These are phyloP conservation scores for Paxillus involutus DNA, from an alignment of 768 basidiomycete genomes.

Conservation along the genomic window DNA sequence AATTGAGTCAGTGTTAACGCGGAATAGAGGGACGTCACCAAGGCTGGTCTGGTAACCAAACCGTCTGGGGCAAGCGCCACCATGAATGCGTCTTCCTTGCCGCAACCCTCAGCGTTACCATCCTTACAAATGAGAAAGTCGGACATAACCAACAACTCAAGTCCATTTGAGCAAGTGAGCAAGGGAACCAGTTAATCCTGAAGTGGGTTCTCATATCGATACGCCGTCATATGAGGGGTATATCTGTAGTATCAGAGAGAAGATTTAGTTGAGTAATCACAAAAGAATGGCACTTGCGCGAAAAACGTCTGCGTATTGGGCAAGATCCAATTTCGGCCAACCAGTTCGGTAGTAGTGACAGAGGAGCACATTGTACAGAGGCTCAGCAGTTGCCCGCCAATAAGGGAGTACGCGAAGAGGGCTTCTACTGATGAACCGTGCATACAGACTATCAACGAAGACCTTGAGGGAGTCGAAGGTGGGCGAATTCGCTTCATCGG, in stretches of 20 bases:
- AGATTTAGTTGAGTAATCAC: background rate
- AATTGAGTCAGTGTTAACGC: slow-evolving; percentile 60
- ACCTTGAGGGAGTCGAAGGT: slow-evolving; percentile 20
- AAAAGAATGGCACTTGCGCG: slow-evolving; percentile 48
- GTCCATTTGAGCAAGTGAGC: slow-evolving; percentile 54
- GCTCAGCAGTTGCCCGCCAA: too few relatives aligned
- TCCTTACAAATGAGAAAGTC: too few relatives aligned
- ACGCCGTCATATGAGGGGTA: slow-evolving; percentile 79
- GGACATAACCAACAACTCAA: slow-evolving; percentile 30
- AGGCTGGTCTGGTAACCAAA: too few relatives aligned
- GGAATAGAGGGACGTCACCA: too few relatives aligned
- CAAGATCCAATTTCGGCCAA: too few relatives aligned
- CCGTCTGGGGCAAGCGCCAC: too few relatives aligned
- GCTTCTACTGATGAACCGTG: slow-evolving; percentile 29
- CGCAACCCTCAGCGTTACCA: too few relatives aligned
- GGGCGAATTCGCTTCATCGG: slow-evolving; percentile 12
- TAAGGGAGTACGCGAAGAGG: slow-evolving; percentile 22
- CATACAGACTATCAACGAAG: slow-evolving; percentile 15
- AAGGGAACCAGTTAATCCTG: background rate
- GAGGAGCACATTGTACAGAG: too few relatives aligned
- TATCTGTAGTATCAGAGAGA: slow-evolving; percentile 45
- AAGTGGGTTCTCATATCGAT: slow-evolving; percentile 58
- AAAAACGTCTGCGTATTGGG: slow-evolving; percentile 83
- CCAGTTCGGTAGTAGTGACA: too few relatives aligned
- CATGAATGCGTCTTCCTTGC: too few relatives aligned